Evolutionary conservation across 768 basidiomycete species (phyloP), one percentile per base, ranked within the genome.

Genomic region (Pleurotus tuoliensis): DNA sequence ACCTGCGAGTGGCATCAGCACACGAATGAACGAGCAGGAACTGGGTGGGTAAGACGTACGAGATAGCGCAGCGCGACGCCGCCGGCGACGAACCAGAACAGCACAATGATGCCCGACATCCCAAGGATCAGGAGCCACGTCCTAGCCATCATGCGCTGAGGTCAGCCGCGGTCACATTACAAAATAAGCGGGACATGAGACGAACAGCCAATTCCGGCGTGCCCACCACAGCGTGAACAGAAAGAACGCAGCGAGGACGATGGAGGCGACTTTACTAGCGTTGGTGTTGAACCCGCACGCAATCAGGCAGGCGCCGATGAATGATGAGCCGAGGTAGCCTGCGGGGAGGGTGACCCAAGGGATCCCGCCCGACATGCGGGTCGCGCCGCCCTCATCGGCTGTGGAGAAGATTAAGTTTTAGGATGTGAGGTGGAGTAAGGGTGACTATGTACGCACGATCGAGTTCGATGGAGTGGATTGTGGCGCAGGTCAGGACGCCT

Each of bases 151-250:
- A 43, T 15, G 30, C 2, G 43, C 39, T 7, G 30, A 34, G 11
- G 8, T 34, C 11, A 34, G 30, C 30, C 30, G 3, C 7, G 8
- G 8, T 34, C 11, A 9, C 30, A 7, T 27, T 20, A 39, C 55
- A 27, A 15, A 44, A 20, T 45, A 16, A 43, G 16, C 15, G 16
- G 41, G 30, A 9, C 30, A 34, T 11, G 16, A 22, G 72, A 34
- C 86, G 63, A 61, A 90, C 88, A 95, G 61, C 76, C 82, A 79
- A 65, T 89, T 90, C 60, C 75, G 77, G 48, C 88, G 76, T 6
- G 90, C 89, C 90, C 90, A 92, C 90, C 92, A 96, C 3, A 94
- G 77, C 1, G 92, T 94, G 62, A 94, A 77, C 30, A 95, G 61
- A 73, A 94, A 95, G 71, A 93, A 90, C n/a, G 69, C 88, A 7